Percentiles rank a stretch among this genome's conserved stretches.
Conservation (phyloP, 2,329 filamentous ascomycete genomes). For the Ophiostoma montium region DNA sequence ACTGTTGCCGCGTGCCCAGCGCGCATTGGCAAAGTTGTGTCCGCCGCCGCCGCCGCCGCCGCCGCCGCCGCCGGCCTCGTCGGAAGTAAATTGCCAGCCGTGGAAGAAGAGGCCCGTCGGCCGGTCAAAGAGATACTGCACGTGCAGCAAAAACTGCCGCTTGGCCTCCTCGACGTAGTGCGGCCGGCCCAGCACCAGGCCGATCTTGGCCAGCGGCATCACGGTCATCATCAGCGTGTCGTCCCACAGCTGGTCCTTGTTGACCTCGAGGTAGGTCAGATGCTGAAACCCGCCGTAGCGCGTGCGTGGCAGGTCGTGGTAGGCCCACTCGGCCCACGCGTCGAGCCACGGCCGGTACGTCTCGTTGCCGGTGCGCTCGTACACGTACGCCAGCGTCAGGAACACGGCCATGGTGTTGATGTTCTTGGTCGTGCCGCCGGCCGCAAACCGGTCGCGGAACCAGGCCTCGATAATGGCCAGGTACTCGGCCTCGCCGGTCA, state of each 20-base stretch:
- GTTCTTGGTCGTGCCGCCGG: constrained; percentile 66
- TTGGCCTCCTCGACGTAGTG: constrained; percentile 68
- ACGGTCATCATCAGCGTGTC: constrained; percentile 85
- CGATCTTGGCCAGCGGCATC: constrained; percentile 67
- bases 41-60: constrained; percentile 21
- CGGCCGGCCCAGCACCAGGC: constrained; percentile 51
- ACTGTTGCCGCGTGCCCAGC: constrained; percentile 48
- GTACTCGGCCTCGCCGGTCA: constrained; percentile 47
- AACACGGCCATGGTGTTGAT: constrained; percentile 77
- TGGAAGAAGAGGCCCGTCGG: constrained; percentile 65
- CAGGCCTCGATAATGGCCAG: constrained; percentile 57
- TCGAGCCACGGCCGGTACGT: constrained; percentile 67
- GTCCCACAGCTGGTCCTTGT: constrained; percentile 68
- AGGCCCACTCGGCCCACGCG: constrained; percentile 70
- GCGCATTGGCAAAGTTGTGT: constrained; percentile 44
- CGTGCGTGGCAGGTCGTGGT: constrained; percentile 60
- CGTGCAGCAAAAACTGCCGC: constrained; percentile 61
- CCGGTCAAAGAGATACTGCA: constrained; percentile 65
- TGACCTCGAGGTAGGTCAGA: constrained; percentile 56
- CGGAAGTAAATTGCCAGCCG: constrained; percentile 59
- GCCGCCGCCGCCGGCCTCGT: neutral
- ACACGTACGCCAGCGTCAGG: constrained; percentile 61
- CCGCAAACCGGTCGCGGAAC: constrained; percentile 54
- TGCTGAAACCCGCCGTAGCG: constrained; percentile 61
- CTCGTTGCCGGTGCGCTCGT: constrained; percentile 55